Conservation (phyloP, 2,329 filamentous ascomycete genomes). For the Aspergillus pseudotamarii region DNA sequence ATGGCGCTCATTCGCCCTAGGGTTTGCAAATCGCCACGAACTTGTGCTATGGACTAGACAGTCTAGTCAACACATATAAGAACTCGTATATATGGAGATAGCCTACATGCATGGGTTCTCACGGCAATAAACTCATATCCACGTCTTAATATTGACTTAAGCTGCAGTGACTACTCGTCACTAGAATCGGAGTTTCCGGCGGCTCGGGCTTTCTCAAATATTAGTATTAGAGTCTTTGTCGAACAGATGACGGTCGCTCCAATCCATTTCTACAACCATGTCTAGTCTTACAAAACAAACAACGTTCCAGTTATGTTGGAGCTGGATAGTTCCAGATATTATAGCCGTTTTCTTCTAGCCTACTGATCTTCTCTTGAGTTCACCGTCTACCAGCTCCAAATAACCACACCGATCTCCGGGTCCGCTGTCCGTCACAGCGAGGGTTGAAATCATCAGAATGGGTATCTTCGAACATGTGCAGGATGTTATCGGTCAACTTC, state of each 20-base stretch:
- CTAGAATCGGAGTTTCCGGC: not conserved
- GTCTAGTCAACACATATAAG: not conserved
- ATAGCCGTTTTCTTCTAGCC: no score
- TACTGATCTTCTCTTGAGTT: not conserved
- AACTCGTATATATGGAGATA: not conserved
- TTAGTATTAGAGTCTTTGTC: not conserved
- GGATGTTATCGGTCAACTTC: constrained; percentile 27
- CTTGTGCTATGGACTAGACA: not conserved
- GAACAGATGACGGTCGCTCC: not conserved
- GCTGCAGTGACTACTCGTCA: not conserved
- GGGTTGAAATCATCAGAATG: not conserved
- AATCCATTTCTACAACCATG: not conserved
- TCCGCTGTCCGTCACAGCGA: not conserved
- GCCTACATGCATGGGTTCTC: not conserved
- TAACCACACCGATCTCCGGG: not conserved
- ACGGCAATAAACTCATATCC: not conserved
- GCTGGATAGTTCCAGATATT: not conserved
- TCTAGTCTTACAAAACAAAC: not conserved
- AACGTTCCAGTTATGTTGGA: not conserved
- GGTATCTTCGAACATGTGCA: constrained; percentile 15
- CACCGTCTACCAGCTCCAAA: not conserved
- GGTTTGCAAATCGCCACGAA: not conserved
- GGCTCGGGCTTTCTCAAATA: not conserved
- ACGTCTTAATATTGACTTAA: not conserved
- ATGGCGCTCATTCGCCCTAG: not conserved